A percentile compares a stretch with the other conserved stretches of the same genome.
Evolutionary conservation across 2,329 filamentous ascomycete species (phyloP).

Genomic region (Alternaria dauci): DNA sequence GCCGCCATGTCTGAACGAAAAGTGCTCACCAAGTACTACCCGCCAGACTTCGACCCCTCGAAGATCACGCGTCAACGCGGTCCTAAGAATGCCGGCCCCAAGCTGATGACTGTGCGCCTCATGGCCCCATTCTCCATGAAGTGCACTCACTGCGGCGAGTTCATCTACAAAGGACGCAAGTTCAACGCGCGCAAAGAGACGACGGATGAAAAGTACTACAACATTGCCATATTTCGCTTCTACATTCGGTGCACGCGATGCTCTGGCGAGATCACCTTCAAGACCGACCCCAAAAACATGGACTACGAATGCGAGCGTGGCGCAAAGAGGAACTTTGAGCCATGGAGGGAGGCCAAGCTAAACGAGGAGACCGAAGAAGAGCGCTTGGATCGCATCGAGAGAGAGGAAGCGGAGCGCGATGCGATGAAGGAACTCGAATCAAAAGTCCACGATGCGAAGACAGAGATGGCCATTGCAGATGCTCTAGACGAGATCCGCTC

Average conservation of each 20-base stretch:
- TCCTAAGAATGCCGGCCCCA: constrained; percentile 77
- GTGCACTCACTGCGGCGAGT: constrained; percentile 75
- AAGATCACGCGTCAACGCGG: constrained; percentile 74
- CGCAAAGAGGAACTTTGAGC: constrained; percentile 91
- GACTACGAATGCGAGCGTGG: constrained; percentile 85
- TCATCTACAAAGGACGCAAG: constrained; percentile 91
- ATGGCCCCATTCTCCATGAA: constrained; percentile 90
- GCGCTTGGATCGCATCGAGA: constrained; percentile 81
- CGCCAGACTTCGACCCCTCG: constrained; percentile 88
- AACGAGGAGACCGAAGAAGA: constrained; percentile 86
- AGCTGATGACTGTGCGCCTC: constrained; percentile 84
- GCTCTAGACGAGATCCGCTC: constrained; percentile 94
- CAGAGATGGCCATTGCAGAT: constrained; percentile 96
- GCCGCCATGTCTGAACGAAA: constrained; percentile 83
- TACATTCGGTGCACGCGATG: constrained; percentile 89
- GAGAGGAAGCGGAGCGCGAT: constrained; percentile 81
- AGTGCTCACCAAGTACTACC: constrained; percentile 72
- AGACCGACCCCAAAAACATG: constrained; percentile 93
- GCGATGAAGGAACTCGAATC: constrained; percentile 95
- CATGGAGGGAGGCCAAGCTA: constrained; percentile 76
- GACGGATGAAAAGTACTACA: constrained; percentile 87
- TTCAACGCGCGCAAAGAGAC: constrained; percentile 97
- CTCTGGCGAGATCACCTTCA: constrained; percentile 86
- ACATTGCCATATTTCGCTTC: constrained; percentile 87
- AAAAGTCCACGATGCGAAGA: constrained; percentile 90